Evolutionary conservation across 164 flowering plant species (phyloP).

Genomic region (Aristolochia fimbriata): DNA sequence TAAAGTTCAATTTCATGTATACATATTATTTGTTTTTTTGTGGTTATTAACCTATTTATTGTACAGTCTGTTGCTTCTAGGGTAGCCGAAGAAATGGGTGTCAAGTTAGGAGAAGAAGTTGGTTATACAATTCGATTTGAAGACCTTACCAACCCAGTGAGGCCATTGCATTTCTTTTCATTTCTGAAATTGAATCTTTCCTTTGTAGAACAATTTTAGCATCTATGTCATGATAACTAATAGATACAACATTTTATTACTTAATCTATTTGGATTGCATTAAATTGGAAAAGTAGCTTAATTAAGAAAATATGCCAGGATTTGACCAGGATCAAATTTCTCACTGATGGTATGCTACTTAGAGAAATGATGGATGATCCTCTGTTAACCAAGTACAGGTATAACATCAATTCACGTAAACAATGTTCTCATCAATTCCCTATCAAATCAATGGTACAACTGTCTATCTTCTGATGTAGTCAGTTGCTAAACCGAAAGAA

Average conservation of each 20-base stretch:
- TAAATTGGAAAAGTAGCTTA: constrained; percentile 1
- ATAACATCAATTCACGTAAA: not conserved
- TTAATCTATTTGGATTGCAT: not conserved
- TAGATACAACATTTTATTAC: not conserved
- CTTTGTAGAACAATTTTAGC: not conserved
- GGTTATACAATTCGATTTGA: constrained; percentile 94
- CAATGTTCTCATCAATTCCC: not conserved
- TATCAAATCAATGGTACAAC: too few species aligned
- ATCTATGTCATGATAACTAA: not conserved
- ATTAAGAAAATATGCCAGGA: constrained; percentile 46
- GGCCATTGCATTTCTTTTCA: constrained; percentile 3
- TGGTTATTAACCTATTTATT: not conserved
- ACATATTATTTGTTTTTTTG: too few species aligned
- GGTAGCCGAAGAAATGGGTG: constrained; percentile 96
- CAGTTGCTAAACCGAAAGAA: too few species aligned
- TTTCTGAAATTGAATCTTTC: not conserved
- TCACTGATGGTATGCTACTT: constrained; percentile 89
- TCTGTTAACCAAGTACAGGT: constrained; percentile 90
- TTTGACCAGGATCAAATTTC: constrained; percentile 71
- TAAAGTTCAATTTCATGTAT: too few species aligned
- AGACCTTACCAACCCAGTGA: constrained; percentile 62
- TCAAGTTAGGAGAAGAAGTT: constrained; percentile 94
- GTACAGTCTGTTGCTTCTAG: constrained; percentile 82
- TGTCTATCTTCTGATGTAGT: too few species aligned
- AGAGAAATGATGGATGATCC: constrained; percentile 99